A percentile compares a stretch with the other conserved stretches of the same genome.
These are phyloP conservation scores for Globisporangium solare DNA, from an alignment of 352 stramenopile species.

Conservation along the genomic window DNA sequence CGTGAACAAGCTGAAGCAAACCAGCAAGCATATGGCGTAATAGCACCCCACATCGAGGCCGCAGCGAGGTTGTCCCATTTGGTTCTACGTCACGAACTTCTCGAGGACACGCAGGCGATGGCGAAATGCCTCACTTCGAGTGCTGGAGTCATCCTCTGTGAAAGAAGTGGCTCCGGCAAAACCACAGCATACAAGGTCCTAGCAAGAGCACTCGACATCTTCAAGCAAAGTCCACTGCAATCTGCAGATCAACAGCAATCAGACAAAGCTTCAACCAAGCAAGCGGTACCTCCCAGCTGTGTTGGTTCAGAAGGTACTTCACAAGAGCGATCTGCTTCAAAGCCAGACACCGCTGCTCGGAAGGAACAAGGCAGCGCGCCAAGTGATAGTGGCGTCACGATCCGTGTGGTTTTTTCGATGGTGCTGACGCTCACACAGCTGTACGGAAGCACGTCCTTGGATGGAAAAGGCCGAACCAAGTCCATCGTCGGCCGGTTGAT, in stretches of 20 bases:
- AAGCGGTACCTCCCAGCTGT: too few species aligned
- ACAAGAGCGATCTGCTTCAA: background rate
- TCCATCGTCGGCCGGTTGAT: slow-evolving; percentile 35
- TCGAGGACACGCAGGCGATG: slow-evolving; percentile 14
- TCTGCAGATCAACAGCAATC: background rate
- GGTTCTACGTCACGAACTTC: slow-evolving; percentile 20
- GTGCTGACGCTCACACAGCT: slow-evolving; percentile 39
- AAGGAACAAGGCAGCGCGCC: background rate
- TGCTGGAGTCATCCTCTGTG: slow-evolving; percentile 21
- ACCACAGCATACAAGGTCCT: slow-evolving; percentile 31
- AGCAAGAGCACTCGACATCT: slow-evolving; percentile 22
- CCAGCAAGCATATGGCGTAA: background rate
- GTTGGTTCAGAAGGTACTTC: background rate
- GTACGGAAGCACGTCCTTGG: slow-evolving; percentile 32
- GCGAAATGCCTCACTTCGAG: slow-evolving; percentile 2
- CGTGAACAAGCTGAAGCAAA: slow-evolving; percentile 3
- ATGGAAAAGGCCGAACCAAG: slow-evolving; percentile 27
- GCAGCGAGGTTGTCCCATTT: slow-evolving; percentile 7
- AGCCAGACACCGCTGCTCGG: background rate
- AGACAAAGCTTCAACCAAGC: too few species aligned
- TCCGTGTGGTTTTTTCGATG: slow-evolving; percentile 31
- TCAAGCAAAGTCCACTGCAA: background rate
- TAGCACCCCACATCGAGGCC: background rate
- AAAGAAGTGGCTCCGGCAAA: slow-evolving; percentile 30
- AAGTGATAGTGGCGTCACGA: slow-evolving; percentile 3